phyloP scores from a whole-genome alignment of 177 flowering plant species.

The Vitis hybrid region DNA sequence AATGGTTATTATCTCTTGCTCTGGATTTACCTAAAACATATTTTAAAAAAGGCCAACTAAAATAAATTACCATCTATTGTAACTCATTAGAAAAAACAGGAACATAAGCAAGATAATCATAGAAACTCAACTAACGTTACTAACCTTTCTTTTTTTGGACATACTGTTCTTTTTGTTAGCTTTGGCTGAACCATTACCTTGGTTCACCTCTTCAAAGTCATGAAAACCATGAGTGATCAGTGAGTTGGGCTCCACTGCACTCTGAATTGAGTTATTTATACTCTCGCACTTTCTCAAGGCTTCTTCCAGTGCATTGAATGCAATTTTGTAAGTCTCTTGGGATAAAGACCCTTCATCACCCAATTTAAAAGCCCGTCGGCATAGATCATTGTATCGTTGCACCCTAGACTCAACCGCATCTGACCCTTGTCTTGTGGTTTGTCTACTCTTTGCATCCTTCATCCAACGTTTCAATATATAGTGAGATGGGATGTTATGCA shows the following conservation, averaged over 20 bases:
- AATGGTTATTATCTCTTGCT: slow-evolving; percentile 17
- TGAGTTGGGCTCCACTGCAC: slow-evolving; percentile 3
- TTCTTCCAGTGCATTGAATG: slow-evolving; percentile 28
- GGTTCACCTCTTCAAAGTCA: slow-evolving; percentile 15
- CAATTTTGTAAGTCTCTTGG: slow-evolving; percentile 30
- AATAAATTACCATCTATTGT: background rate
- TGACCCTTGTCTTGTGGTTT: slow-evolving; percentile 1
- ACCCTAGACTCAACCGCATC: slow-evolving; percentile 19
- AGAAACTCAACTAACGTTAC: slow-evolving; percentile 16
- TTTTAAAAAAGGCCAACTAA: slow-evolving; percentile 1
- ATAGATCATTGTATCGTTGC: slow-evolving; percentile 29
- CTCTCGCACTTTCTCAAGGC: slow-evolving; percentile 33
- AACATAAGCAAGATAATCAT: background rate
- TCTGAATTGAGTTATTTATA: slow-evolving; percentile 22
- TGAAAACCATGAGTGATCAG: slow-evolving; percentile 8
- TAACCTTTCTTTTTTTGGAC: slow-evolving; percentile 23
- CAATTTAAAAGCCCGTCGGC: slow-evolving; percentile 25
- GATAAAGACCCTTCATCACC: slow-evolving; percentile 41
- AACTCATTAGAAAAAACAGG: background rate
- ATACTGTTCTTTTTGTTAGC: slow-evolving; percentile 6
- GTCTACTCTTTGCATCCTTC: slow-evolving; percentile 28
- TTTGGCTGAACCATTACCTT: slow-evolving; percentile 11
- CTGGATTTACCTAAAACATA: slow-evolving; percentile 17
- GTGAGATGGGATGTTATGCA: slow-evolving; percentile 26
- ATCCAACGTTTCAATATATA: slow-evolving; percentile 36